Conservation (phyloP, 306 rosid genomes). For the Sesbania bispinosa region DNA sequence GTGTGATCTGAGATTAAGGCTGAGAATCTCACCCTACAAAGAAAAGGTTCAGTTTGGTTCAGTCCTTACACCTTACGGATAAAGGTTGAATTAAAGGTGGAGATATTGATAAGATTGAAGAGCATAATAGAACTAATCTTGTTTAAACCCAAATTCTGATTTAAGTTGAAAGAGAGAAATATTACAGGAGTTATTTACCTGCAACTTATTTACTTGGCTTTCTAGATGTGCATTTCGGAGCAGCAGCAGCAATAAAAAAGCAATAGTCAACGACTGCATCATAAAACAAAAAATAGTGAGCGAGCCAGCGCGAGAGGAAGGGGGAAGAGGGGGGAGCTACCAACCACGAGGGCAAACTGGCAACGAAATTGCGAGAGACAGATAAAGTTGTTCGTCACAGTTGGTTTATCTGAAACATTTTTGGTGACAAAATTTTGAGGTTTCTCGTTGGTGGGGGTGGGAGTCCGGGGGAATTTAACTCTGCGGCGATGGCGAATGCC, state of each 20-base stretch:
- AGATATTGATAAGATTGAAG: neutral
- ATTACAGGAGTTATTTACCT: conserved; percentile 41
- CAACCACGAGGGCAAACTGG: conserved; percentile 40
- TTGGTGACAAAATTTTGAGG: conserved; percentile 20
- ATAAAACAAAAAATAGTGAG: neutral
- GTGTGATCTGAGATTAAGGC: conserved; percentile 43
- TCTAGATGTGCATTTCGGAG: conserved; percentile 51
- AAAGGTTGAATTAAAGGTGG: neutral
- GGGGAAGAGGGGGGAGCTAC: conserved; percentile 17
- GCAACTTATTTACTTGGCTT: conserved; percentile 53
- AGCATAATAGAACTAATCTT: neutral
- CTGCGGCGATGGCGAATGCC: conserved; percentile 55
- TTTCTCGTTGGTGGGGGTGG: conserved; percentile 14
- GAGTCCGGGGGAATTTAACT: conserved; percentile 36
- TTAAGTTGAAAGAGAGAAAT: neutral
- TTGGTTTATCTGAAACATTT: conserved; percentile 22
- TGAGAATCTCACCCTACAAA: conserved; percentile 52
- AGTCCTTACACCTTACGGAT: conserved; percentile 1
- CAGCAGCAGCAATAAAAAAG: conserved; percentile 46
- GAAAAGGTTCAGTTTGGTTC: neutral
- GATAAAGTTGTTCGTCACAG: conserved; percentile 13
- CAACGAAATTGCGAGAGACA: conserved; percentile 30
- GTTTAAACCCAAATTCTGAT: neutral
- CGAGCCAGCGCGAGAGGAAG: neutral
- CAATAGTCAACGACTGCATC: conserved; percentile 50